These are phyloP conservation scores for Fraxinus platypoda DNA, from an alignment of 305 asterid species.

Conservation along the genomic window DNA sequence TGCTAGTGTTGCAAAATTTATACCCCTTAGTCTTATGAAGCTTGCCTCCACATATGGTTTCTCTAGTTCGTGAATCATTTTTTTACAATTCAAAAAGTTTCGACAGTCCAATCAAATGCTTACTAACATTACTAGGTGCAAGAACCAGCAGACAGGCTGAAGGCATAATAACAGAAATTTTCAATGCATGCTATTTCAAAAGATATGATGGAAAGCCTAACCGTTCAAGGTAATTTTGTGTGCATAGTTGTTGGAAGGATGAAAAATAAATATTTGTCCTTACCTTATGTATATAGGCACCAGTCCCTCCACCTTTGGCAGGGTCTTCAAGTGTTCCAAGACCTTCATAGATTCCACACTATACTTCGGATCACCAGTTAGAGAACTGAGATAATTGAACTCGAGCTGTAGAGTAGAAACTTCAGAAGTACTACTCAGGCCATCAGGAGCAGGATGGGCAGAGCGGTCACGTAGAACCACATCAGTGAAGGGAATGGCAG, in stretches of 20 bases:
- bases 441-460: conserved; percentile 86
- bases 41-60: background rate
- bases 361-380: conserved; percentile 84
- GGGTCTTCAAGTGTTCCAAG: conserved; percentile 66
- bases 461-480: conserved; percentile 65
- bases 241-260: background rate
- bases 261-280: conserved; percentile 12
- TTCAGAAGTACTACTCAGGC: conserved; percentile 96
- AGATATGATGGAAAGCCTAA: background rate
- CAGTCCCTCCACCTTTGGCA: conserved; percentile 78
- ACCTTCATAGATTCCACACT: conserved; percentile 84
- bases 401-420: conserved; percentile 90
- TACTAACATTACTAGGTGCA: background rate
- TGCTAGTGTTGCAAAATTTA: background rate
- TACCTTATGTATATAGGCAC: conserved; percentile 89
- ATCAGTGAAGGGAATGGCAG: conserved; percentile 77
- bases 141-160: background rate
- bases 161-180: background rate
- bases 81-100: background rate
- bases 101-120: background rate
- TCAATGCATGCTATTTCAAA: conserved; percentile 11
- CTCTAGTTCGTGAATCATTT: background rate
- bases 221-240: background rate
- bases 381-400: conserved; percentile 81
- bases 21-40: background rate